phyloP scores from a whole-genome alignment of 805 yeast genomes.

The Danielia oregonensis region DNA sequence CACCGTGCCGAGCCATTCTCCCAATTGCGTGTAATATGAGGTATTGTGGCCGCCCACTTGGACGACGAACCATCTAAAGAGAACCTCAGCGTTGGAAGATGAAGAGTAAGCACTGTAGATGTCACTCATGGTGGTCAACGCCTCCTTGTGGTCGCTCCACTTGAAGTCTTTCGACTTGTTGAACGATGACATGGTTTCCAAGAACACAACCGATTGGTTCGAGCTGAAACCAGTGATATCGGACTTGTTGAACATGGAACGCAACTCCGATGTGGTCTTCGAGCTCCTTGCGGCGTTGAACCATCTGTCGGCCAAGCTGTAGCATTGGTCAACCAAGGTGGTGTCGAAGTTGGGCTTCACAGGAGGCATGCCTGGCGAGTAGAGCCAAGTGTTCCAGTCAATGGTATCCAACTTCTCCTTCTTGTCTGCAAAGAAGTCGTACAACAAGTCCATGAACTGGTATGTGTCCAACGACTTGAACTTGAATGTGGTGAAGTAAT shows the following conservation, averaged over 20 bases:
- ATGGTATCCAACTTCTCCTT: constrained; percentile 56
- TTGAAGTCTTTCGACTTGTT: constrained; percentile 38
- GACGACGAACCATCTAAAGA: constrained; percentile 72
- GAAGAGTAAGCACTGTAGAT: constrained; percentile 38
- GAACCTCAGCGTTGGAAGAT: constrained; percentile 75
- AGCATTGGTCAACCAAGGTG: constrained; percentile 69
- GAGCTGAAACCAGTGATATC: constrained; percentile 63
- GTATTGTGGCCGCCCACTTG: constrained; percentile 52
- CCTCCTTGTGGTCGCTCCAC: constrained; percentile 34
- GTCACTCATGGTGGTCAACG: constrained; percentile 30
- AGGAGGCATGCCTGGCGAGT: constrained; percentile 84
- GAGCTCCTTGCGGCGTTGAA: constrained; percentile 26
- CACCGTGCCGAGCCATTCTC: constrained; percentile 84
- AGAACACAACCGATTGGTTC: constrained; percentile 74
- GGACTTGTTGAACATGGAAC: constrained; percentile 32
- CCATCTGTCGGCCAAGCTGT: constrained; percentile 67
- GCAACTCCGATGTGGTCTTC: constrained; percentile 14
- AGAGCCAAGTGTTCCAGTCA: constrained; percentile 87
- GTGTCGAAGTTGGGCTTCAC: constrained; percentile 75
- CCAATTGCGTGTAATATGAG: constrained; percentile 49
- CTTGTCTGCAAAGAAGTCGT: constrained; percentile 55
- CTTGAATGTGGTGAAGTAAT: constrained; percentile 68
- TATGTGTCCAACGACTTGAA: constrained; percentile 75
- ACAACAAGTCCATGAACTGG: constrained; percentile 73
- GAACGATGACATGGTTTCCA: constrained; percentile 60